phyloP scores from a whole-genome alignment of 2,329 filamentous ascomycete genomes.

The Xylaria sp. region DNA sequence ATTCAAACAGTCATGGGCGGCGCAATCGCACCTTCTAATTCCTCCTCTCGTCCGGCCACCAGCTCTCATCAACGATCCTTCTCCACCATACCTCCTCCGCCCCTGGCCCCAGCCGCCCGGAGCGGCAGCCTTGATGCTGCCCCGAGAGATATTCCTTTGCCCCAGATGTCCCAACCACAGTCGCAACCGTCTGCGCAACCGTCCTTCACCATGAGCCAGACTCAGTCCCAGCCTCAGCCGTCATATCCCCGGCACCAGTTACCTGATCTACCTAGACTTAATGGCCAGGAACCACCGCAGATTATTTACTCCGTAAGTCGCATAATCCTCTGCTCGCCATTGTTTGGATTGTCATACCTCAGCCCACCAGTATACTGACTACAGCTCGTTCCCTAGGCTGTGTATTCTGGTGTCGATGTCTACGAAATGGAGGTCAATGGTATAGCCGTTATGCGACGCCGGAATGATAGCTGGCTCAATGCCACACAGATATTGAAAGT shows the following conservation, averaged over 20 bases:
- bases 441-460: conserved; percentile 90
- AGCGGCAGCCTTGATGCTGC: conserved; percentile 25
- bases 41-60: conserved; percentile 12
- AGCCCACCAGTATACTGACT: conserved; percentile 5
- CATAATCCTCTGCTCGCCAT: neutral
- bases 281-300: conserved; percentile 41
- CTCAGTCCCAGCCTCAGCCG: conserved; percentile 30
- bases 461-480: conserved; percentile 94
- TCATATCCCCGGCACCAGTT: conserved; percentile 38
- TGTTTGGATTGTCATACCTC: conserved; percentile 3
- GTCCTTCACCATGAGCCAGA: conserved; percentile 53
- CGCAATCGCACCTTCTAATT: conserved; percentile 12
- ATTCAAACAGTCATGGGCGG: neutral
- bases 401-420: conserved; percentile 92
- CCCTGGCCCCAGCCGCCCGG: conserved; percentile 6
- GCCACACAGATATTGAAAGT: conserved; percentile 98
- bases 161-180: conserved; percentile 42
- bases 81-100: conserved; percentile 15
- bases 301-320: conserved; percentile 53
- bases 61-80: conserved; percentile 15
- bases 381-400: conserved; percentile 48
- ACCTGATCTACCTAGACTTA: conserved; percentile 34
- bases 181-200: conserved; percentile 49
- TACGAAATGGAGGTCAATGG: conserved; percentile 98
- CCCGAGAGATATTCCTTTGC: conserved; percentile 36